Percentiles rank a stretch among this genome's conserved stretches.
These are phyloP conservation scores for Fusarium neocosmosporiellum DNA, from an alignment of 2,329 filamentous ascomycete genomes.

Conservation along the genomic window DNA sequence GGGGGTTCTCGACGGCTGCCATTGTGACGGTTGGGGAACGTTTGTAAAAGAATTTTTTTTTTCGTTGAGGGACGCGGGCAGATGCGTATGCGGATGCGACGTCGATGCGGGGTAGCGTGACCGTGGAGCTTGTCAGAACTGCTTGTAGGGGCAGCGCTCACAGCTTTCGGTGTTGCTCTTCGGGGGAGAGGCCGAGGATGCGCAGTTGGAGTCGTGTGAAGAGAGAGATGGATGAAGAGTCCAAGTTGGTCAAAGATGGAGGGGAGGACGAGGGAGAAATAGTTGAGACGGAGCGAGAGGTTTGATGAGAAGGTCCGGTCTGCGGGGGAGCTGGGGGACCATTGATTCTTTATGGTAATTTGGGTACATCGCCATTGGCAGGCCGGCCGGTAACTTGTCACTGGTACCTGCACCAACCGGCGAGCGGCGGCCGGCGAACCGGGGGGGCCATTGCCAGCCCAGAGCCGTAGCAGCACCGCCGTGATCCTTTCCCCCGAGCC, in stretches of 20 bases:
- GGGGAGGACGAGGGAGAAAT: conserved; percentile 27
- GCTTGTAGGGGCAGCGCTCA: conserved; percentile 39
- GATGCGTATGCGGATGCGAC: conserved; percentile 35
- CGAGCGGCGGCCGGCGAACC: conserved; percentile 44
- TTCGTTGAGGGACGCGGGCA: conserved; percentile 29
- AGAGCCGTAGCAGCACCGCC: conserved; percentile 30
- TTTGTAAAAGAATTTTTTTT: conserved; percentile 20
- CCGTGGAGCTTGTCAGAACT: conserved; percentile 44
- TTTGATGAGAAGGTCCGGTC: conserved; percentile 38
- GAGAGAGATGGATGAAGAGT: conserved; percentile 11
- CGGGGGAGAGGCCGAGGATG: conserved; percentile 17
- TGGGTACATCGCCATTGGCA: conserved; percentile 39
- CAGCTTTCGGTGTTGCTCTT: conserved; percentile 43
- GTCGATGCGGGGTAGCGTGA: conserved; percentile 43
- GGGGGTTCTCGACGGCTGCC: conserved; percentile 40
- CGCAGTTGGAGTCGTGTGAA: conserved; percentile 20
- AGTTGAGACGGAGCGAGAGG: conserved; percentile 28
- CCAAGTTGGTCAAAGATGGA: conserved; percentile 2
- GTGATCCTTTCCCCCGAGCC: conserved; percentile 47
- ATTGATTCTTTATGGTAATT: conserved; percentile 44
- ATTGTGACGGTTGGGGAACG: conserved; percentile 35
- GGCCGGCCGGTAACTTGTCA: conserved; percentile 31
- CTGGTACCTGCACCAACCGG: conserved; percentile 41
- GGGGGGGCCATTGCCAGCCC: conserved; percentile 33
- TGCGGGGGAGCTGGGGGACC: conserved; percentile 39